A percentile compares a stretch with the other conserved stretches of the same genome.
These are phyloP conservation scores for Mallotus repandus DNA, from an alignment of 441 rosid species.

Conservation along the genomic window DNA sequence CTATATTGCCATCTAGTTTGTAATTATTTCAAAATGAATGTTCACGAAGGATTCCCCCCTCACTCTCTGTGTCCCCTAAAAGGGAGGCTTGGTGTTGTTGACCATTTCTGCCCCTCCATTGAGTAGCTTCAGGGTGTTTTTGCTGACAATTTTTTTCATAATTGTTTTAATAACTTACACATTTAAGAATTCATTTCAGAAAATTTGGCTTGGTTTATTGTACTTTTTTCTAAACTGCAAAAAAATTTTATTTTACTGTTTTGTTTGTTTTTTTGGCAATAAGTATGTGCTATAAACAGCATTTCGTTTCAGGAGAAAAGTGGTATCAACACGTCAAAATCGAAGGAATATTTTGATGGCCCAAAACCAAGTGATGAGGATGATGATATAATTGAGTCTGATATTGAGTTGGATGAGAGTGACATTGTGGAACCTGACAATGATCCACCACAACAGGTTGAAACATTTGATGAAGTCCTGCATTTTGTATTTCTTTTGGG, in stretches of 20 bases:
- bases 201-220: neutral
- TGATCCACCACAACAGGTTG: slow-evolving; percentile 89
- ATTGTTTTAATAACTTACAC: too few species aligned
- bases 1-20: neutral
- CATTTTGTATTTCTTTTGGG: slow-evolving; percentile 18
- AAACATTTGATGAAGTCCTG: slow-evolving; percentile 16
- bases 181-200: neutral
- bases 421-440: slow-evolving; percentile 78
- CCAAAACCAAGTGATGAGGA: slow-evolving; percentile 42
- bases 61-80: neutral
- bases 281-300: neutral
- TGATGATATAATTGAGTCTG: slow-evolving; percentile 81
- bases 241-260: neutral
- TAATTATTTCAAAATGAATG: neutral
- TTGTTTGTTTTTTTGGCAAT: slow-evolving; percentile 9
- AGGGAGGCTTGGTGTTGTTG: neutral
- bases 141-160: too few species aligned
- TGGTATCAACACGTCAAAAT: slow-evolving; percentile 37
- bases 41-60: neutral
- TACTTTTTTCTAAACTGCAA: neutral
- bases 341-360: slow-evolving; percentile 32
- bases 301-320: slow-evolving; percentile 35
- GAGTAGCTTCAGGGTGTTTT: too few species aligned
- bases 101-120: too few species aligned
- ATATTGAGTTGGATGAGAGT: slow-evolving; percentile 72